Evolutionary conservation across 306 rosid genomes (phyloP).

Genomic region (Trifolium pratense): DNA sequence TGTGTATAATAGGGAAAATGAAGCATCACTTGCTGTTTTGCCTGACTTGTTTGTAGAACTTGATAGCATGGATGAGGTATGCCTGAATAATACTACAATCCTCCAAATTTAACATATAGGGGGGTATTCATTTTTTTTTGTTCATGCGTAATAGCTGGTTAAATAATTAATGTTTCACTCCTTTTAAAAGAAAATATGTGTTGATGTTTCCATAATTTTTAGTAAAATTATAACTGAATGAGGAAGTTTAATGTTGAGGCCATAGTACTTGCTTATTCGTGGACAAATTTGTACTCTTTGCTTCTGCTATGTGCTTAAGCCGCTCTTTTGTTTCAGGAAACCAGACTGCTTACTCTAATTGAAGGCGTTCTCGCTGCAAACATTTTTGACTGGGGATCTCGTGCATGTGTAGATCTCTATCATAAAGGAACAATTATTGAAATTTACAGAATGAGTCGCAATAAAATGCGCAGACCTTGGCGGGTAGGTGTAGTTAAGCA

Average conservation of each 20-base stretch:
- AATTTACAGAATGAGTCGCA: slow-evolving; percentile 96
- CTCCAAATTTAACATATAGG: slow-evolving; percentile 32
- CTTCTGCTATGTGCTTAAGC: slow-evolving; percentile 17
- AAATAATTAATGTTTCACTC: background rate
- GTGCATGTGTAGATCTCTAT: slow-evolving; percentile 98
- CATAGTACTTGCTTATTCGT: background rate
- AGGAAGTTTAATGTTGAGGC: slow-evolving; percentile 21
- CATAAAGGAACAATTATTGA: slow-evolving; percentile 97
- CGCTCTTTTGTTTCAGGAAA: slow-evolving; percentile 63
- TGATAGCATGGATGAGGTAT: slow-evolving; percentile 93
- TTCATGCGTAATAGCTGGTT: background rate
- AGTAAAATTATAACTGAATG: slow-evolving; percentile 10
- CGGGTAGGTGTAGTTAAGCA: slow-evolving; percentile 56
- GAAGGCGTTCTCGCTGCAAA: slow-evolving; percentile 99
- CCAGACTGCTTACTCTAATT: slow-evolving; percentile 80
- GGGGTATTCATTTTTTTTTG: slow-evolving; percentile 21
- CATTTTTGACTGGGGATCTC: slow-evolving; percentile 99
- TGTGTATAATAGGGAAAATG: slow-evolving; percentile 77
- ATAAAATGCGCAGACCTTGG: slow-evolving; percentile 99
- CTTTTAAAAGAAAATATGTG: slow-evolving; percentile 2
- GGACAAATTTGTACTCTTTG: slow-evolving; percentile 10
- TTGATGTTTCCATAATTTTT: slow-evolving; percentile 7
- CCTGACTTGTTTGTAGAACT: slow-evolving; percentile 90
- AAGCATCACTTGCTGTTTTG: slow-evolving; percentile 98
- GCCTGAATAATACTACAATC: slow-evolving; percentile 26